Evolutionary conservation across 306 rosid genomes (phyloP).

Genomic region (Citrullus mucosospermus): DNA sequence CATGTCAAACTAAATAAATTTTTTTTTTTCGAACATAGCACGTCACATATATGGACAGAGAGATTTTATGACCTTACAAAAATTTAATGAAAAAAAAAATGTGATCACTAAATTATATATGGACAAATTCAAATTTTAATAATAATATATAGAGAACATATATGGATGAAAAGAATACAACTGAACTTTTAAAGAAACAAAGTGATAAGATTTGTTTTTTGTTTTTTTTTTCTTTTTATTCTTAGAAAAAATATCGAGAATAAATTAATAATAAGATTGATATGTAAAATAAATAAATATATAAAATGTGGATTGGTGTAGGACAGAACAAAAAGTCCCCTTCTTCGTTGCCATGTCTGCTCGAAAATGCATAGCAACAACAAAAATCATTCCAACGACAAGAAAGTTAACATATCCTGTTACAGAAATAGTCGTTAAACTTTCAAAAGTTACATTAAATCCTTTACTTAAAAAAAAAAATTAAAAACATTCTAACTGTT

Average conservation of each 20-base stretch:
- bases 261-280: neutral
- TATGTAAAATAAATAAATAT: neutral
- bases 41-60: no score
- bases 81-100: neutral
- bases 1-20: neutral
- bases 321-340: neutral
- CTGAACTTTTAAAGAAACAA: neutral
- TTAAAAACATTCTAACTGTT: no score
- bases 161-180: neutral
- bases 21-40: neutral
- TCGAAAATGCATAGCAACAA: neutral
- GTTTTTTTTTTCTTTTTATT: no score
- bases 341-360: neutral
- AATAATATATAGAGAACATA: neutral
- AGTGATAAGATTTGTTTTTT: neutral
- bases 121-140: neutral
- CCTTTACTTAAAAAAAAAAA: no score
- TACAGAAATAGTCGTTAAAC: no score
- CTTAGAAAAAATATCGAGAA: neutral
- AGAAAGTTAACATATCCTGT: no score
- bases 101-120: no score
- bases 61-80: neutral
- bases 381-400: neutral
- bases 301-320: neutral
- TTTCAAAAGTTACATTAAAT: no score